Conservation (phyloP, 495 filamentous ascomycete genomes). For the Mytilinidion resinicola region DNA sequence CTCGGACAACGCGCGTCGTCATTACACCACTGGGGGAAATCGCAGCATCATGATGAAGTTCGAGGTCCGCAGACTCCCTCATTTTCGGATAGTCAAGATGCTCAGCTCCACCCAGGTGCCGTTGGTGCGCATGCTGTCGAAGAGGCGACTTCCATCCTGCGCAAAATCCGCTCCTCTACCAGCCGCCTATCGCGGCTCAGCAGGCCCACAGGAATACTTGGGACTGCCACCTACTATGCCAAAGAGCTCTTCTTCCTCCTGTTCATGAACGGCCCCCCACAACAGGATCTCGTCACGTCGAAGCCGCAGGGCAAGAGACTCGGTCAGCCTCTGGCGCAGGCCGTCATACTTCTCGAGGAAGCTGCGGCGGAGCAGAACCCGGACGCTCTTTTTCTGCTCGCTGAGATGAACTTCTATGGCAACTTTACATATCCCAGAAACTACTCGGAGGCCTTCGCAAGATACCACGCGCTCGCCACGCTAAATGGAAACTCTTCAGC, state of each 20-base stretch:
- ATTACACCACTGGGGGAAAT: slow-evolving; percentile 13
- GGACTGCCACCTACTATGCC: slow-evolving; percentile 38
- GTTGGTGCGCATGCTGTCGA: slow-evolving; percentile 19
- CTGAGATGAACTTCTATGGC: slow-evolving; percentile 94
- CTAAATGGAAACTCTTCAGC: slow-evolving; percentile 82
- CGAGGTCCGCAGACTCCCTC: background rate
- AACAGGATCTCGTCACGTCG: slow-evolving; percentile 29
- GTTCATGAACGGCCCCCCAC: slow-evolving; percentile 40
- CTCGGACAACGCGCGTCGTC: slow-evolving; percentile 2
- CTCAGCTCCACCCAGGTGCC: background rate
- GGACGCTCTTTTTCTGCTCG: slow-evolving; percentile 85
- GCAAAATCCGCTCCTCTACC: slow-evolving; percentile 30
- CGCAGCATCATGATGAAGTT: slow-evolving; percentile 8
- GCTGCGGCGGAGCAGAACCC: slow-evolving; percentile 70
- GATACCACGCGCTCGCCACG: slow-evolving; percentile 72
- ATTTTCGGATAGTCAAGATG: background rate
- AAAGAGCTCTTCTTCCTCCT: slow-evolving; percentile 41
- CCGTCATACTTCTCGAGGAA: slow-evolving; percentile 66
- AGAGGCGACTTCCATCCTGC: slow-evolving; percentile 33
- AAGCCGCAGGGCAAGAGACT: slow-evolving; percentile 32
- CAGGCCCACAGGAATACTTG: slow-evolving; percentile 36
- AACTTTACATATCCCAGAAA: slow-evolving; percentile 85
- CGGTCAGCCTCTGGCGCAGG: slow-evolving; percentile 36
- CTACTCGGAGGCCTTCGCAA: slow-evolving; percentile 71
- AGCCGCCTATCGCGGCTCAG: slow-evolving; percentile 31